These are phyloP conservation scores for Tuber aestivum DNA, from an alignment of 495 filamentous ascomycete species.

Conservation along the genomic window DNA sequence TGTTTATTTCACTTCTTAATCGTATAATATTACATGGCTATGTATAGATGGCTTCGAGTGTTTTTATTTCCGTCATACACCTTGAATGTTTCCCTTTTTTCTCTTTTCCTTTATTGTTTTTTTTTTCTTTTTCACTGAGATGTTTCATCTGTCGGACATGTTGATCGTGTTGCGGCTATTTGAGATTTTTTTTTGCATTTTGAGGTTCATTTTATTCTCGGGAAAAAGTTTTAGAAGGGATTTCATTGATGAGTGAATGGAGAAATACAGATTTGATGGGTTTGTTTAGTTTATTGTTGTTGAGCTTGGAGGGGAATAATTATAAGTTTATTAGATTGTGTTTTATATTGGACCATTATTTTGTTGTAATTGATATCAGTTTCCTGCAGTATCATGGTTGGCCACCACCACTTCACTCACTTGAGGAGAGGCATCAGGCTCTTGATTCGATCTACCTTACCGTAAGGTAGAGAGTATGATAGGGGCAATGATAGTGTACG, in stretches of 20 bases:
- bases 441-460: background rate
- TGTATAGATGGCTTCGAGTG: slow-evolving; percentile 17
- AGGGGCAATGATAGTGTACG: background rate
- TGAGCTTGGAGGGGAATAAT: background rate
- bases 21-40: slow-evolving; percentile 14
- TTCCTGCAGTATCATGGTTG: background rate
- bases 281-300: background rate
- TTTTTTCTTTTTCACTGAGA: too few relatives aligned
- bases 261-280: background rate
- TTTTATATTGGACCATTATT: slow-evolving; percentile 1
- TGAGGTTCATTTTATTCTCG: slow-evolving; percentile 21
- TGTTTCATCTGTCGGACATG: slow-evolving; percentile 9
- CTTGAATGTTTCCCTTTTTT: background rate
- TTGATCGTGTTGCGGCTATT: slow-evolving; percentile 13
- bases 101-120: background rate
- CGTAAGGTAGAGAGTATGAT: background rate
- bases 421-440: background rate
- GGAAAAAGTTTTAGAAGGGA: slow-evolving; percentile 36
- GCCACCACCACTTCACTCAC: background rate
- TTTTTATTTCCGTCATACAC: slow-evolving; percentile 6
- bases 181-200: slow-evolving; percentile 25
- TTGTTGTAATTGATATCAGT: background rate
- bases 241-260: slow-evolving; percentile 18
- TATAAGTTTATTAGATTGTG: background rate
- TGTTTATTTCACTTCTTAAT: slow-evolving; percentile 17